Evolutionary conservation across 2,329 filamentous ascomycete genomes (phyloP), one percentile per base, ranked within the genome.

Genomic region (Trichoderma sp.): DNA sequence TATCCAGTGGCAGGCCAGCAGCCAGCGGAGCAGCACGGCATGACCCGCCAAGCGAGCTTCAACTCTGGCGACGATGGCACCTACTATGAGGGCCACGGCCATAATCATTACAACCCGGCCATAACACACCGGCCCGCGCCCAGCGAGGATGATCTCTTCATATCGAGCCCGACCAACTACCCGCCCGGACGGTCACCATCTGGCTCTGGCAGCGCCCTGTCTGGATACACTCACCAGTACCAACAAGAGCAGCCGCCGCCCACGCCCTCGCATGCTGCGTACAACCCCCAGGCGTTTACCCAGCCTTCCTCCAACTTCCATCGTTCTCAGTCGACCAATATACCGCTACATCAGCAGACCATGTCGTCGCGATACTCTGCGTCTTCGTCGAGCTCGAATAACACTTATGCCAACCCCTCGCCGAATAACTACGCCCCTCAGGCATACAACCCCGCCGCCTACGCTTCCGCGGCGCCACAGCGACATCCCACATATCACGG

Each of bases 21-120:
- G 66, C 80, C 80, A 60, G 79, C 80, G 68, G 79, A 81, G 33
- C 79, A 81, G 60, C 64, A 81, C 73, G 78, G 80, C 78, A 83
- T 85, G 6, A 82, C 81, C 60, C 88, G 93, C 78, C 89, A 91
- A 78, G 89, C 90, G 66, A 96, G 93, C 86, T 95, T 94, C 86
- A 92, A 95, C 83, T 91, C 89, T 78, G 93, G 93, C 78, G 94
- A 97, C 83, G 93, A 96, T 82, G 86, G 88, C 65, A 84, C 86
- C 66, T 90, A 91, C 79, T 87, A 89, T 24, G 72, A 71, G n/a
- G 60, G 62, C 65, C 73, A 68, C 29, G 29, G 62, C n/a, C 75
- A 76, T 12, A 45, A 41, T 50, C 64, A 35, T 16, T 78, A 78
- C 72, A 76, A 78, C 33, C 76, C 80, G 38, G 76, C 75, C 65